Conservation (phyloP, 1,284 basidiomycete genomes). For the Boletus coffeatus region DNA sequence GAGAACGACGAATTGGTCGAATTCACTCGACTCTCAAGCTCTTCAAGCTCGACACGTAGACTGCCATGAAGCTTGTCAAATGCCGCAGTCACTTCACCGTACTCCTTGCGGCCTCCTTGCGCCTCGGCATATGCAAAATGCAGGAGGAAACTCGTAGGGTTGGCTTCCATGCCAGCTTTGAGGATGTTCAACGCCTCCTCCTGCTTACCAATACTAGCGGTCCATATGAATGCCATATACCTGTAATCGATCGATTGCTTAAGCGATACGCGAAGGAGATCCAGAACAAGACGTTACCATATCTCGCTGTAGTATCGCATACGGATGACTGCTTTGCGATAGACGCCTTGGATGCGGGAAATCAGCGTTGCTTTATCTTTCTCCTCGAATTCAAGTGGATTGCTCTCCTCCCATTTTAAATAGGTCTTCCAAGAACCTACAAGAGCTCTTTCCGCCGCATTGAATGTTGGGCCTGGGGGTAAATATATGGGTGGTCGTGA, state of each 20-base stretch:
- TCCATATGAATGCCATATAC: constrained; percentile 90
- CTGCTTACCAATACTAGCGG: constrained; percentile 62
- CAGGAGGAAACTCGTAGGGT: constrained; percentile 81
- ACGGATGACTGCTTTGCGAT: constrained; percentile 81
- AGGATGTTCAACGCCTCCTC: constrained; percentile 84
- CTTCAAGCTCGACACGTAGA: constrained; percentile 71
- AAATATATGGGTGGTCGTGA: constrained; percentile 50
- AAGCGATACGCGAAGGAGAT: constrained; percentile 8
- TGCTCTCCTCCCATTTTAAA: constrained; percentile 93
- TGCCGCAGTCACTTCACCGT: constrained; percentile 58
- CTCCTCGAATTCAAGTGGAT: constrained; percentile 91
- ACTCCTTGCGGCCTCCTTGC: constrained; percentile 67
- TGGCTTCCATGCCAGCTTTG: constrained; percentile 84
- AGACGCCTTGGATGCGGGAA: constrained; percentile 75
- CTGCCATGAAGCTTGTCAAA: constrained; percentile 71
- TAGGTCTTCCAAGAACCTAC: constrained; percentile 89
- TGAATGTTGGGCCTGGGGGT: constrained; percentile 73
- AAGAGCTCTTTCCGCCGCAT: constrained; percentile 63
- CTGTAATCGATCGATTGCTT: constrained; percentile 35
- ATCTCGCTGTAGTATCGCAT: constrained; percentile 96
- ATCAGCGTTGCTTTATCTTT: constrained; percentile 66
- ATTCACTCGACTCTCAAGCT: constrained; percentile 49
- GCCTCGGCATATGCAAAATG: constrained; percentile 88
- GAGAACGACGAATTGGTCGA: constrained; percentile 38
- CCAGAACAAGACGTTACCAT: constrained; percentile 51